These are phyloP conservation scores for Fusarium oligoseptatum DNA, from an alignment of 2,329 filamentous ascomycete species.

Conservation along the genomic window DNA sequence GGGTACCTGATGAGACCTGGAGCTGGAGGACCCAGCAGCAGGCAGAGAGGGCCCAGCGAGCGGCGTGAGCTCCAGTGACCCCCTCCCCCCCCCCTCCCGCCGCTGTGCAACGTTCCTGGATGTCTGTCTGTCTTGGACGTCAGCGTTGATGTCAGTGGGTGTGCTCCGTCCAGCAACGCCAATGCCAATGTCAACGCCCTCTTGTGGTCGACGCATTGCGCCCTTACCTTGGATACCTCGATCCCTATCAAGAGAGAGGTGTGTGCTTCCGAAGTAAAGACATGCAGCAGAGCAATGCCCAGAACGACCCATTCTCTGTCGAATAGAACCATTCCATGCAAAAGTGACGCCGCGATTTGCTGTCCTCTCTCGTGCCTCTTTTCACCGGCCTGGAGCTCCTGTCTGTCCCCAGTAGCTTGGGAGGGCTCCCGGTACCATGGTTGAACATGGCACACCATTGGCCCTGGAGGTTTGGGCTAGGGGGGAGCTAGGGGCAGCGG, in stretches of 20 bases:
- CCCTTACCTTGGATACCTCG: not conserved
- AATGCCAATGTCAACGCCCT: constrained; percentile 8
- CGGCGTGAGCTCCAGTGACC: constrained; percentile 4
- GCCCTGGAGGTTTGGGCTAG: constrained; percentile 26
- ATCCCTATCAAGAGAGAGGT: not conserved
- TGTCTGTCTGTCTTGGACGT: constrained; percentile 18
- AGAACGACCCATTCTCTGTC: not conserved
- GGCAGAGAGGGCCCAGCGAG: not conserved
- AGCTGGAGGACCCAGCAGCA: constrained; percentile 10
- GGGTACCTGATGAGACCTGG: constrained; percentile 17
- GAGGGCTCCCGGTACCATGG: constrained; percentile 36
- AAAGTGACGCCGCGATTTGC: constrained; percentile 7
- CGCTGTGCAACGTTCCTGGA: constrained; percentile 34
- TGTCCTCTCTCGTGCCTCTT: constrained; percentile 2
- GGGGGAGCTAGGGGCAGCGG: constrained; percentile 9
- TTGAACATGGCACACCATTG: constrained; percentile 33
- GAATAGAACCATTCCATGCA: not conserved
- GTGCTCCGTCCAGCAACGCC: constrained; percentile 6
- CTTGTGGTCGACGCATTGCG: not conserved
- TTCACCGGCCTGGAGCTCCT: constrained; percentile 13
- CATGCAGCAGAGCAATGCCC: not conserved
- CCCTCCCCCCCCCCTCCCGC: constrained; percentile 18
- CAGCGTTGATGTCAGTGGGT: constrained; percentile 23
- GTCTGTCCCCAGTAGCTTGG: constrained; percentile 15
- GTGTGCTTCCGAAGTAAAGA: constrained; percentile 1